A percentile compares a stretch with the other conserved stretches of the same genome.
phyloP scores from a whole-genome alignment of 2,329 filamentous ascomycete species.

The Orbilia blumenaviensis region DNA sequence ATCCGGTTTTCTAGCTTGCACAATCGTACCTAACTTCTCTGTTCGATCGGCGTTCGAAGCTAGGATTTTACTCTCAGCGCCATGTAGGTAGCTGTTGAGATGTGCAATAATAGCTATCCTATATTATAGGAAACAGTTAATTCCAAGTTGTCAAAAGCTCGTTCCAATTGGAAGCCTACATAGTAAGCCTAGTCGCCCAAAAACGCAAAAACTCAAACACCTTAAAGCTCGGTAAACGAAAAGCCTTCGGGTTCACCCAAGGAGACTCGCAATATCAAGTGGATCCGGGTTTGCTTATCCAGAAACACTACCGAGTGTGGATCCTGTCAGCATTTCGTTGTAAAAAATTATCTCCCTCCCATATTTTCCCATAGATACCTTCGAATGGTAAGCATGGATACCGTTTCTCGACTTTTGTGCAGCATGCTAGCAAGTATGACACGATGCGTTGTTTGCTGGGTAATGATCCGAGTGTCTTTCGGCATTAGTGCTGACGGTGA shows the following conservation, averaged over 20 bases:
- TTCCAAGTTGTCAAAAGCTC: background rate
- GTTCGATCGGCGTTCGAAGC: background rate
- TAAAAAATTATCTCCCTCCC: too few species aligned
- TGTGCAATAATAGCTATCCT: background rate
- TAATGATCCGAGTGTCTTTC: conserved; percentile 4
- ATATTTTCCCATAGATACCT: background rate
- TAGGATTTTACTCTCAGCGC: background rate
- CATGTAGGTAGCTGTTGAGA: background rate
- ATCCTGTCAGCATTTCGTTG: conserved; percentile 38
- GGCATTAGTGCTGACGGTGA: conserved; percentile 47
- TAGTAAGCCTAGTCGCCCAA: conserved; percentile 27
- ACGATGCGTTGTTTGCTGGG: conserved; percentile 16
- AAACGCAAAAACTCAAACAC: background rate
- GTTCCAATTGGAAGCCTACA: conserved; percentile 2
- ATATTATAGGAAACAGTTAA: background rate
- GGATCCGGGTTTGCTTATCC: conserved; percentile 18
- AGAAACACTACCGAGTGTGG: conserved; percentile 24
- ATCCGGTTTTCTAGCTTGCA: background rate
- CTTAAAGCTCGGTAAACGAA: background rate
- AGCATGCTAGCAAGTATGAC: conserved; percentile 8
- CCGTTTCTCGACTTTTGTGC: background rate
- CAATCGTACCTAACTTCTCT: background rate
- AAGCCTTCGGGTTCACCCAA: background rate
- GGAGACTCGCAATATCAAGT: background rate
- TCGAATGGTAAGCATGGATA: background rate